These are phyloP conservation scores for Polychytrium aggregatum DNA, from an alignment of 192 early-diverging fungal genomes.

Conservation along the genomic window DNA sequence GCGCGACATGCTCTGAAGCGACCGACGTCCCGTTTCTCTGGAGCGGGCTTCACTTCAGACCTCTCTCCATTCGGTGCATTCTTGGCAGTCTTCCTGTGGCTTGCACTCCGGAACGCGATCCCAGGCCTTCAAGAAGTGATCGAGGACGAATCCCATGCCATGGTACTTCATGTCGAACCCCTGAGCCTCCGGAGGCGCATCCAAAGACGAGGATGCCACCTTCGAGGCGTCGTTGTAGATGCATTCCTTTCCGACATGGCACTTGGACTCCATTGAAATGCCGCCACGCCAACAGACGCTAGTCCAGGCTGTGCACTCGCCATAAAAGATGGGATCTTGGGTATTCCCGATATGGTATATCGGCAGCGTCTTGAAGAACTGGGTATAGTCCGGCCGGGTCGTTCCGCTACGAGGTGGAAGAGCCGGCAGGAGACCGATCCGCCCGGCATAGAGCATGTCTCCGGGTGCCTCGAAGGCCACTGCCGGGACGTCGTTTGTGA, in stretches of 20 bases:
- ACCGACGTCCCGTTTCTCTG: too few species aligned
- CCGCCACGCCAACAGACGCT: constrained; percentile 52
- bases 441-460: constrained; percentile 61
- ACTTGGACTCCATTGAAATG: constrained; percentile 70
- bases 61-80: too few species aligned
- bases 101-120: constrained; percentile 37
- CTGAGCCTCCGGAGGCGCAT: too few species aligned
- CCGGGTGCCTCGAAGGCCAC: constrained; percentile 78
- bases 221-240: too few species aligned
- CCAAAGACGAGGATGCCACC: too few species aligned
- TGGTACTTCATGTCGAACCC: too few species aligned
- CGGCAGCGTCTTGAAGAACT: constrained; percentile 33
- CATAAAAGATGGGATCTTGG: constrained; percentile 83
- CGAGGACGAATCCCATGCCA: constrained; percentile 67
- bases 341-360: constrained; percentile 87
- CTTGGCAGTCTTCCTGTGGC: too few species aligned
- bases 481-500: constrained; percentile 72
- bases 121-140: constrained; percentile 36
- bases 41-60: too few species aligned
- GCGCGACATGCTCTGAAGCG: too few species aligned
- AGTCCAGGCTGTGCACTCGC: constrained; percentile 60
- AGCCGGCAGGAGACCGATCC: constrained; percentile 67
- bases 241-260: constrained; percentile 64
- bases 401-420: constrained; percentile 1
- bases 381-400: neutral